Evolutionary conservation across 768 basidiomycete genomes (phyloP), one percentile per base, ranked within the genome.

Genomic region (Boletus eberwhitei): DNA sequence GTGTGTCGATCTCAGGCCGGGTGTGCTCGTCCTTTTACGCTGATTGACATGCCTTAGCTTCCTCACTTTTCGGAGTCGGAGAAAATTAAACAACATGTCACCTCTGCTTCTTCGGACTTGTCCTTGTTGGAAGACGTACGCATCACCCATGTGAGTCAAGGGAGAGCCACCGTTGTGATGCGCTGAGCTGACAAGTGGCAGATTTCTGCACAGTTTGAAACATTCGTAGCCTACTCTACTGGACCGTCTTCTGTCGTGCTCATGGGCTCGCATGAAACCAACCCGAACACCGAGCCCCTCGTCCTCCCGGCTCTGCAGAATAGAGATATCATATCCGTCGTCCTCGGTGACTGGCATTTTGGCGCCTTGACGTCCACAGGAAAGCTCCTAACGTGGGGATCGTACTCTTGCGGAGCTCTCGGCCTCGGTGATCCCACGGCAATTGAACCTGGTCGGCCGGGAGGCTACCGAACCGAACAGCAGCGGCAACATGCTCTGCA

Each of bases 271-370:
- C 74, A 71, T 14, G 66, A 74, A n/a, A 82, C 80, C 8, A 61
- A 73, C 35, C 53, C 73, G 13, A 68, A 71, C 21, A 75, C 73
- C 16, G 62, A 65, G 53, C 90, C 88, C n/a, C 77, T 74, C 34
- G 75, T 93, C 54, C 76, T 90, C 5, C 85, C 88, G 1, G 81
- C 78, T 34, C 74, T 98, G 29, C 93, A 97, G 63, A 79, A 88
- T 60, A 81, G 74, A 59, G 76, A 79, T 36, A 82, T 98, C 50
- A 95, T 98, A 55, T 90, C 91, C 48, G 85, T 96, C 52, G 86
- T 87, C 14, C 79, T 93, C 48, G 96, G 96, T 6, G 96, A 98
- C 71, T 97, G 95, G 69, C 96, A 98, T 74, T 85, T 79, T 65
- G 90, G 84, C 35, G 95, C 96, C 1, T 75, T 97, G 62, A 95